Percentiles rank a stretch among this genome's conserved stretches.
Evolutionary conservation across 2,329 filamentous ascomycete genomes (phyloP).

Genomic region (Pleurostoma richardsiae): DNA sequence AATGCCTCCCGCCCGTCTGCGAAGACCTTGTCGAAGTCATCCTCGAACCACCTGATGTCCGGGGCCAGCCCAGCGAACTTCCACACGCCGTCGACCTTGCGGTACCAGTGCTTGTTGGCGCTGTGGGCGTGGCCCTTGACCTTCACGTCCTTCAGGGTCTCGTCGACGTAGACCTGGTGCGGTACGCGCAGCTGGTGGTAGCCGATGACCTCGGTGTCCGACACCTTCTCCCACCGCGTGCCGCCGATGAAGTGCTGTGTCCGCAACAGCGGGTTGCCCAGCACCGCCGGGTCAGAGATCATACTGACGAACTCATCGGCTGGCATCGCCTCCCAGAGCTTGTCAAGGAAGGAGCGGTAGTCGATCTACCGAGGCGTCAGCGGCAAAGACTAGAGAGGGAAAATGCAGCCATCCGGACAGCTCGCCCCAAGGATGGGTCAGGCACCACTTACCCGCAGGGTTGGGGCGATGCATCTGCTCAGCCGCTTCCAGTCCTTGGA

Average conservation of each 20-base stretch:
- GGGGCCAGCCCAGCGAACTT: constrained; percentile 55
- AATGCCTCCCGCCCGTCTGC: constrained; percentile 30
- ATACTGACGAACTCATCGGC: constrained; percentile 57
- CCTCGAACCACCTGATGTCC: constrained; percentile 52
- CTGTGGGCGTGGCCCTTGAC: constrained; percentile 58
- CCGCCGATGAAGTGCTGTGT: constrained; percentile 63
- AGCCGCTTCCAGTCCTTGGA: constrained; percentile 61
- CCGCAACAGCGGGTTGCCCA: constrained; percentile 56
- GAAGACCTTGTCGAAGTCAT: constrained; percentile 54
- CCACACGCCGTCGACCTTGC: constrained; percentile 54
- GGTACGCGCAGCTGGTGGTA: constrained; percentile 58
- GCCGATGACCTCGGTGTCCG: constrained; percentile 54
- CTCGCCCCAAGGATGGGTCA: too few relatives aligned
- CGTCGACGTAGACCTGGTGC: constrained; percentile 55
- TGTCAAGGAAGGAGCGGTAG: constrained; percentile 61
- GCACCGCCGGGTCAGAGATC: constrained; percentile 49
- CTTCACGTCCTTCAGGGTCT: constrained; percentile 37
- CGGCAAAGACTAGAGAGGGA: too few relatives aligned
- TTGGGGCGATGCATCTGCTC: constrained; percentile 57
- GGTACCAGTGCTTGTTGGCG: constrained; percentile 53
- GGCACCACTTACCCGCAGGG: constrained; percentile 33
- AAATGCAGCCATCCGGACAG: too few relatives aligned
- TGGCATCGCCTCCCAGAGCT: constrained; percentile 56
- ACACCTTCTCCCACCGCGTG: constrained; percentile 52
- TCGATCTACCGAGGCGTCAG: constrained; percentile 49